phyloP scores from a whole-genome alignment of 2,329 filamentous ascomycete species.

The Aspergillus tanneri region DNA sequence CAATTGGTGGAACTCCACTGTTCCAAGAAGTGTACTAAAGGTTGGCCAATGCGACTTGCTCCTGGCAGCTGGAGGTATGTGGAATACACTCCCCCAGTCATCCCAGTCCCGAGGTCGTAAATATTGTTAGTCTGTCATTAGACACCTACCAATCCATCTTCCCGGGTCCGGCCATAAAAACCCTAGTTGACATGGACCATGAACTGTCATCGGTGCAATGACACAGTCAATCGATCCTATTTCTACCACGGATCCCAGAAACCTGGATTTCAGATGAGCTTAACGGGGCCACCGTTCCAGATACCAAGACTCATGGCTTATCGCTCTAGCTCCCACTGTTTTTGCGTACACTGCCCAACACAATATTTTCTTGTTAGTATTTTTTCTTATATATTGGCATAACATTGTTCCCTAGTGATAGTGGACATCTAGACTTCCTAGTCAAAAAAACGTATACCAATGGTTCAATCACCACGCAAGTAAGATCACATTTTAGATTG shows the following conservation, averaged over 20 bases:
- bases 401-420: no score
- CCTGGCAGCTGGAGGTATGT: not conserved
- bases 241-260: conserved; percentile 14
- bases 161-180: not conserved
- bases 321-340: not conserved
- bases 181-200: not conserved
- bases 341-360: no score
- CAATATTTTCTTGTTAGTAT: no score
- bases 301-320: conserved; percentile 8
- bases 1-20: conserved; percentile 14
- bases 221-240: not conserved
- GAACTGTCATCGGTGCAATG: not conserved
- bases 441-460: no score
- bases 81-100: not conserved
- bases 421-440: no score
- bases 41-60: not conserved
- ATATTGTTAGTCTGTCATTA: no score
- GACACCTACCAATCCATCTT: no score
- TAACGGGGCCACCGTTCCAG: conserved; percentile 11
- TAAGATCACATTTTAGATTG: no score
- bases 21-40: not conserved
- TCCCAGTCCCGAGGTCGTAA: not conserved
- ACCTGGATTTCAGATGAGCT: conserved; percentile 16
- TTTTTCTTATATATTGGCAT: no score
- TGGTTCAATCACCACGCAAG: no score